These are phyloP conservation scores for Cystobasidiaceae sp. DNA, from an alignment of 1,284 basidiomycete genomes.

Conservation along the genomic window DNA sequence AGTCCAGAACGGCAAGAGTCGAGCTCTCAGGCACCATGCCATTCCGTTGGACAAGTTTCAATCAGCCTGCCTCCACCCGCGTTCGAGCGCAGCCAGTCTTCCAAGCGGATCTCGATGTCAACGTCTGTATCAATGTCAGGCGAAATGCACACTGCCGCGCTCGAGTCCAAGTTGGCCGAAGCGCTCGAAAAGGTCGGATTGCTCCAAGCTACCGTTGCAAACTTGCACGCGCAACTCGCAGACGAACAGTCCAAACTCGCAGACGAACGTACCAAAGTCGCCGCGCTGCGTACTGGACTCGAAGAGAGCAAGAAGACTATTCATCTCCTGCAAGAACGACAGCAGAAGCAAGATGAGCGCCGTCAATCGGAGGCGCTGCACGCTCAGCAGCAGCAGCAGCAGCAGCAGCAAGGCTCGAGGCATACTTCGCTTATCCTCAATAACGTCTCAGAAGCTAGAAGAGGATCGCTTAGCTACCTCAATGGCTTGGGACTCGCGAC, in stretches of 20 bases:
- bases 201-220: not conserved
- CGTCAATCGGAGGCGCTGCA: slow-evolving; percentile 4
- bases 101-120: no score
- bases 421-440: not conserved
- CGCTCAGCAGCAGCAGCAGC: not conserved
- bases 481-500: slow-evolving; percentile 22
- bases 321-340: slow-evolving; percentile 74
- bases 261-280: slow-evolving; percentile 75
- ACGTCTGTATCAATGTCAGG: no score
- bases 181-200: slow-evolving; percentile 33
- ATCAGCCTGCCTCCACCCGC: no score
- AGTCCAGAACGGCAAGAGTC: no score
- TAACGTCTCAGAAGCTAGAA: slow-evolving; percentile 13
- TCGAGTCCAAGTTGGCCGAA: slow-evolving; percentile 27
- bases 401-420: not conserved
- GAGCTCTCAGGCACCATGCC: no score
- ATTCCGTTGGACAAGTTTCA: no score
- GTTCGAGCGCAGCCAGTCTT: no score
- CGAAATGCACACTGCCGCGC: slow-evolving; percentile 35
- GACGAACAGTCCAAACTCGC: slow-evolving; percentile 56
- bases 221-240: slow-evolving; percentile 30
- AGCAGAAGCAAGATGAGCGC: slow-evolving; percentile 2
- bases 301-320: slow-evolving; percentile 83
- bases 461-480: slow-evolving; percentile 28
- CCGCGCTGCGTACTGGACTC: slow-evolving; percentile 73